These are phyloP conservation scores for Yarrowia sp. DNA, from an alignment of 805 yeast species.

Conservation along the genomic window DNA sequence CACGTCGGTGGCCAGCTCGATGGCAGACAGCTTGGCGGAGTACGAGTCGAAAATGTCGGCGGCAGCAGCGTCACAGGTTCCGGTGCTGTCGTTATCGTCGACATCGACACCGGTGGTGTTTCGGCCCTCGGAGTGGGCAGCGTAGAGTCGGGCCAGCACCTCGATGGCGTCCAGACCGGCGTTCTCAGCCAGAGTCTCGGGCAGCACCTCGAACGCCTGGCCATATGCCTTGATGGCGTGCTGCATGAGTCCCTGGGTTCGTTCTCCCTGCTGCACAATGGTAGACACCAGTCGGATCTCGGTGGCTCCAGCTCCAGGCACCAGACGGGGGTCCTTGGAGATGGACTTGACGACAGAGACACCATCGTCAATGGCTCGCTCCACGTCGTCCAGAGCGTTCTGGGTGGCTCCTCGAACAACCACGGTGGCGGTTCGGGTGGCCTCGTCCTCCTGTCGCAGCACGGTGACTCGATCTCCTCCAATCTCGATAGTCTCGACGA, in stretches of 20 bases:
- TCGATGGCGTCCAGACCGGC: slow-evolving; percentile 92
- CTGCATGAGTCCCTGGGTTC: slow-evolving; percentile 90
- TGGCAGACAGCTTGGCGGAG: slow-evolving; percentile 82
- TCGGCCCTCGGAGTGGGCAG: slow-evolving; percentile 73
- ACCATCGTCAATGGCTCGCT: slow-evolving; percentile 97
- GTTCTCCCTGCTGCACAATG: slow-evolving; percentile 85
- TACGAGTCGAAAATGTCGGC: slow-evolving; percentile 80
- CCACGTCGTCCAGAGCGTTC: slow-evolving; percentile 90
- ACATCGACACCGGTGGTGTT: slow-evolving; percentile 70
- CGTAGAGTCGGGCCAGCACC: slow-evolving; percentile 85
- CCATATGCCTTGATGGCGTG: slow-evolving; percentile 94
- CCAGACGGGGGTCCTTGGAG: slow-evolving; percentile 76
- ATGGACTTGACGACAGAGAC: slow-evolving; percentile 90
- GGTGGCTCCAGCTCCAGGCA: slow-evolving; percentile 96
- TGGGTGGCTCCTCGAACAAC: slow-evolving; percentile 96
- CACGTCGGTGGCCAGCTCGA: slow-evolving; percentile 93
- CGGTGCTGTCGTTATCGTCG: slow-evolving; percentile 60
- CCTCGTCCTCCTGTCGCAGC: slow-evolving; percentile 72
- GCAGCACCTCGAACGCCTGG: slow-evolving; percentile 91
- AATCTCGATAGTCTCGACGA: slow-evolving; percentile 89
- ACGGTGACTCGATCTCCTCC: slow-evolving; percentile 98
- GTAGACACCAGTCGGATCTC: slow-evolving; percentile 86
- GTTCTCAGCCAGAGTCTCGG: slow-evolving; percentile 91
- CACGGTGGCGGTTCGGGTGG: slow-evolving; percentile 88
- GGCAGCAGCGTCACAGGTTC: slow-evolving; percentile 72